Evolutionary conservation across 2,329 filamentous ascomycete species (phyloP), one percentile per base, ranked within the genome.

Genomic region (Hymenoscyphus occultus): DNA sequence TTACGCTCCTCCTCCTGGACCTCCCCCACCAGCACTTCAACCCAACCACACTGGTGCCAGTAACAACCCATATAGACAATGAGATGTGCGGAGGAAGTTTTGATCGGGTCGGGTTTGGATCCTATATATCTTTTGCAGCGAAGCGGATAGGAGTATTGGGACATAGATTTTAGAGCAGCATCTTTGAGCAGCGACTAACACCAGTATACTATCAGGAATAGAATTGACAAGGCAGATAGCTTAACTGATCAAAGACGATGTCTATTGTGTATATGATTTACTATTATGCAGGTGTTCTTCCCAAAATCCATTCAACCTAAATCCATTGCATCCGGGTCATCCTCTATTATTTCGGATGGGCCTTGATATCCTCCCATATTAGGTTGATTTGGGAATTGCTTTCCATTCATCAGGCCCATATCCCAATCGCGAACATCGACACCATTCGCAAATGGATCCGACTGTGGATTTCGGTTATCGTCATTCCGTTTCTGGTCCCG

Each of bases 291-390:
- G 54, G n/a, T 32, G 35, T 59, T 32, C 3, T 13, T n/a, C 16
- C 54, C 6, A 7, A 35, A 6, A 54, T 45, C 22, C n/a, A 12
- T 59, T 65, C 57, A 73, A 74, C 76, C 87, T 71, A 90, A 77
- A 61, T 90, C 87, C 89, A 91, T 91, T 14, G 83, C 86, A 74
- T 90, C 87, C 0, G 79, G 78, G 70, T 89, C 85, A 59, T 81
- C 72, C 40, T 39, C 42, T 58, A 60, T 60, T 39, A 51, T 51
- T 51, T 22, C 45, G 14, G 45, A 13, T 51, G 5, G n/a, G 19
- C 2, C 45, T 51, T 51, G 45, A 9, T 22, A 19, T 5, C 9
- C 45, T 51, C 22, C 19, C 45, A 51, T 51, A 22, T 13, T 10
- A 19, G 22, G 22, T 22, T 51, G 45, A 51, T 28, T 51, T 16